Evolutionary conservation across 1,139 yeast genomes (phyloP).

Genomic region (Meyerozyma smithsonii): DNA sequence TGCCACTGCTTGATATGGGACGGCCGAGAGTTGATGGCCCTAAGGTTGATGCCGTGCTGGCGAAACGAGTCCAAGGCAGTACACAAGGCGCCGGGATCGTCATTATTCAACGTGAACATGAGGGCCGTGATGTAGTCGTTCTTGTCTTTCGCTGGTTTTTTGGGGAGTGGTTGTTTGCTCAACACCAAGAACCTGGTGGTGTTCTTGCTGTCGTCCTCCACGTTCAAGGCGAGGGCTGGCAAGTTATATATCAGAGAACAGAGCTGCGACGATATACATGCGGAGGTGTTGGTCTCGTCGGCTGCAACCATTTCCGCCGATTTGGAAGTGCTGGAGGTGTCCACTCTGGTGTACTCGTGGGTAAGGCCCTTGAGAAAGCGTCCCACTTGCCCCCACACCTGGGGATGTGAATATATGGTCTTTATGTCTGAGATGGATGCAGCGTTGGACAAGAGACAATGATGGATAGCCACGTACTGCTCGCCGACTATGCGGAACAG

Average conservation of each 20-base stretch:
- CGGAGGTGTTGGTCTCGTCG: conserved; percentile 34
- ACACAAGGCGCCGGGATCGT: conserved; percentile 73
- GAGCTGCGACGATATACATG: conserved; percentile 47
- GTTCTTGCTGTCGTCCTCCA: conserved; percentile 71
- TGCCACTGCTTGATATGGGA: conserved; percentile 68
- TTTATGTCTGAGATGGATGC: conserved; percentile 39
- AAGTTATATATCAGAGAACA: conserved; percentile 64
- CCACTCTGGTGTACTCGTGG: conserved; percentile 44
- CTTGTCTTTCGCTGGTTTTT: too few species aligned
- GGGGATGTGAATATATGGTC: conserved; percentile 86
- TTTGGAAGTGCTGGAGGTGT: conserved; percentile 73
- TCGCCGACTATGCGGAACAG: conserved; percentile 61
- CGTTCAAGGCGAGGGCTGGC: conserved; percentile 49
- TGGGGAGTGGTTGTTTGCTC: conserved; percentile 27
- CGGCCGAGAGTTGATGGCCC: conserved; percentile 73
- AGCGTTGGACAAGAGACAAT: conserved; percentile 59
- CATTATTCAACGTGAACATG: conserved; percentile 62
- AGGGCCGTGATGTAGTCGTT: conserved; percentile 50
- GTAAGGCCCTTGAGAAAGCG: conserved; percentile 41
- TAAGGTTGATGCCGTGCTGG: conserved; percentile 55
- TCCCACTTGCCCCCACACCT: conserved; percentile 93
- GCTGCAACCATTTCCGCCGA: conserved; percentile 67
- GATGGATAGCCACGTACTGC: conserved; percentile 78
- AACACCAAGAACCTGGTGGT: conserved; percentile 82
- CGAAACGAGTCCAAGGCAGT: conserved; percentile 60